phyloP scores from a whole-genome alignment of 108 stramenopile genomes.

The Discostella stelligeroides region DNA sequence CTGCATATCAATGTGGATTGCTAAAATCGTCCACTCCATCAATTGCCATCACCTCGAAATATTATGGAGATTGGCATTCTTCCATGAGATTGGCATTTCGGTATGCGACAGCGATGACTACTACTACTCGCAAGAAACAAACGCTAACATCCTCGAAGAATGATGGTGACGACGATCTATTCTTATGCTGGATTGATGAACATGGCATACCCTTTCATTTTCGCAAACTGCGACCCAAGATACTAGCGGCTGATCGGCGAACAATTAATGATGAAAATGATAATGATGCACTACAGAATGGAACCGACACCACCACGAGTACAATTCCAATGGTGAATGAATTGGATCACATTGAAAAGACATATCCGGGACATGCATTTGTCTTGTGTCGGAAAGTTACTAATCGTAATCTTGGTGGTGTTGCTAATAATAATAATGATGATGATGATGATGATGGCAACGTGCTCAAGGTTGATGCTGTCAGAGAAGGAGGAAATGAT shows the following conservation, averaged over 20 bases:
- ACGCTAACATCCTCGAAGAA: background rate
- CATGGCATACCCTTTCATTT: constrained; percentile 38
- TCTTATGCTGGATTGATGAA: constrained; percentile 36
- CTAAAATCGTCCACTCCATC: constrained; percentile 12
- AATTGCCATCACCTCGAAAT: constrained; percentile 6
- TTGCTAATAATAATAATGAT: background rate
- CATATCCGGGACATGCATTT: constrained; percentile 75
- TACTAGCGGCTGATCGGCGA: too few species aligned
- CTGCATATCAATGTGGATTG: constrained; percentile 21
- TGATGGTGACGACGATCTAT: constrained; percentile 5
- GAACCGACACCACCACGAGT: background rate
- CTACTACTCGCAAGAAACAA: background rate
- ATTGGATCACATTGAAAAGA: constrained; percentile 68
- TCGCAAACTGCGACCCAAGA: constrained; percentile 8
- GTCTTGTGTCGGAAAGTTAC: constrained; percentile 49
- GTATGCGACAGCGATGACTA: constrained; percentile 7
- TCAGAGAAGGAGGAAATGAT: background rate
- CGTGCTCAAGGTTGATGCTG: background rate
- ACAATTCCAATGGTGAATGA: constrained; percentile 18
- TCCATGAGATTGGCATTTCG: constrained; percentile 46
- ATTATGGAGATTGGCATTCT: background rate
- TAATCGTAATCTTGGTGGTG: background rate
- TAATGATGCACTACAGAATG: constrained; percentile 1
- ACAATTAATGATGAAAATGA: background rate
- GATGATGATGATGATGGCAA: background rate